Conservation (phyloP, 2,329 filamentous ascomycete genomes). For the Microascus cirrosus region DNA sequence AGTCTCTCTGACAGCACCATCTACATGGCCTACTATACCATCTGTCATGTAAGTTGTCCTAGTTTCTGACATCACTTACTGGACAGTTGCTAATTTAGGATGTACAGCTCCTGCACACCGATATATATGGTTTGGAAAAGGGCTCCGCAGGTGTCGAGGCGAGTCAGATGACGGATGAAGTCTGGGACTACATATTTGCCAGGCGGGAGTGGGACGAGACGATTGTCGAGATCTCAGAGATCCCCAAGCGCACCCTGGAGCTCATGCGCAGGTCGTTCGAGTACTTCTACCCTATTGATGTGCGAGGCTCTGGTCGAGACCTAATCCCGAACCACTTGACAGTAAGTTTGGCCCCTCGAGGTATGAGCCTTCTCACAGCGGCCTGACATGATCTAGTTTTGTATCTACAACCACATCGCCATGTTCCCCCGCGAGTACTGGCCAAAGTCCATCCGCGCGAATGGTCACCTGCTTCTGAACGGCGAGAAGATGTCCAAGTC, state of each 20-base stretch:
- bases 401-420: constrained; percentile 85
- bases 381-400: constrained; percentile 41
- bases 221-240: constrained; percentile 53
- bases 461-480: constrained; percentile 89
- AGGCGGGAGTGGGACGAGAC: constrained; percentile 59
- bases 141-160: constrained; percentile 60
- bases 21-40: constrained; percentile 76
- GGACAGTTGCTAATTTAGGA: constrained; percentile 46
- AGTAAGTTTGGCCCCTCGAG: not conserved
- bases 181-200: constrained; percentile 93
- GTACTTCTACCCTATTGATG: constrained; percentile 92
- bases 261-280: constrained; percentile 84
- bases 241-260: constrained; percentile 62
- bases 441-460: constrained; percentile 76
- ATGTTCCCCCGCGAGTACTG: constrained; percentile 83
- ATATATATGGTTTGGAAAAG: constrained; percentile 69
- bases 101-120: constrained; percentile 58
- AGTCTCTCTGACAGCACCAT: constrained; percentile 84
- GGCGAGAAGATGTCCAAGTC: constrained; percentile 98
- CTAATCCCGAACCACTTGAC: constrained; percentile 89
- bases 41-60: constrained; percentile 29
- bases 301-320: constrained; percentile 84
- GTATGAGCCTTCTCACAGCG: not conserved
- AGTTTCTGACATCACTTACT: not conserved
- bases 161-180: constrained; percentile 86